These are phyloP conservation scores for Diaporthe citriasiana DNA, from an alignment of 2,329 filamentous ascomycete species.

Conservation along the genomic window DNA sequence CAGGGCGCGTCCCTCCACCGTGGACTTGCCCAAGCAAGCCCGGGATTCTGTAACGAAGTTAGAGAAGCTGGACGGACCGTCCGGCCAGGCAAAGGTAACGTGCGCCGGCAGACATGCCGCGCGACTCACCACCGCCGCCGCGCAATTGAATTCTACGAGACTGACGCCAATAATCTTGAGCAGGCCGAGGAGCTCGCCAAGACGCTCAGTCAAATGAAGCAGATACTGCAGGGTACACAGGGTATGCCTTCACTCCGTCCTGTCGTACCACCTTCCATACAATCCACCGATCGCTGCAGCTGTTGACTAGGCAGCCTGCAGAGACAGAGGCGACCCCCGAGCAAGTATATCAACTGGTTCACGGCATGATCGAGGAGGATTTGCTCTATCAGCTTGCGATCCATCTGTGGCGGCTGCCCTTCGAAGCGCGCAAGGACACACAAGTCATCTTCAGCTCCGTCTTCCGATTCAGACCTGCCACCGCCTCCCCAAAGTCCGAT, in stretches of 20 bases:
- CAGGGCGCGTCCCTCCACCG: constrained; percentile 63
- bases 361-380: constrained; percentile 88
- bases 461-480: constrained; percentile 86
- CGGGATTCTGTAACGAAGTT: constrained; percentile 67
- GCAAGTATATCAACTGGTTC: constrained; percentile 88
- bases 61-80: constrained; percentile 57
- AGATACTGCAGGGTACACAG: constrained; percentile 92
- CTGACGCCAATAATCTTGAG: constrained; percentile 21
- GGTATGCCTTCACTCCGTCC: constrained; percentile 65
- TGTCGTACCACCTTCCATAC: background rate
- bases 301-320: constrained; percentile 53
- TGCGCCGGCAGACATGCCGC: constrained; percentile 8
- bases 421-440: constrained; percentile 95
- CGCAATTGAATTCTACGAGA: constrained; percentile 32
- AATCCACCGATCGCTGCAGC: background rate
- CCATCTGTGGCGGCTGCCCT: constrained; percentile 87
- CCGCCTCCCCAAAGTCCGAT: constrained; percentile 76
- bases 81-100: constrained; percentile 59
- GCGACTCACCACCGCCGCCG: background rate
- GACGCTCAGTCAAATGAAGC: constrained; percentile 90
- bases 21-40: constrained; percentile 69
- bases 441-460: constrained; percentile 97
- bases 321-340: constrained; percentile 90
- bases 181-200: constrained; percentile 91
- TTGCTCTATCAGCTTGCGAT: constrained; percentile 87